Conservation (phyloP, 1,284 basidiomycete genomes). For the Bondarzewia mesenterica region DNA sequence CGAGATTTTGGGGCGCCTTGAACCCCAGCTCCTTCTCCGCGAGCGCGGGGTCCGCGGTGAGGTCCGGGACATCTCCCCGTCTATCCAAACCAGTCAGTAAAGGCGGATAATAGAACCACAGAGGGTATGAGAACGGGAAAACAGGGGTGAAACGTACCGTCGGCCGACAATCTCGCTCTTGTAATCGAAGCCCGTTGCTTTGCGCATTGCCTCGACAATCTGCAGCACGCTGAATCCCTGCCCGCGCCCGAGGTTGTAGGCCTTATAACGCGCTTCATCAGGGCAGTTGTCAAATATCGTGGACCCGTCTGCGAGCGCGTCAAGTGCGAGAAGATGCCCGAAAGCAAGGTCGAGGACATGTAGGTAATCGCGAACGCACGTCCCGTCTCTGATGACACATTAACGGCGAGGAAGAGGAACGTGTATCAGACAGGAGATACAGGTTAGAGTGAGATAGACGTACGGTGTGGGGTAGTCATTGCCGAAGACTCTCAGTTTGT, state of each 20-base stretch:
- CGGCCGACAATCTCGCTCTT: conserved; percentile 87
- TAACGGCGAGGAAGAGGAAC: conserved; percentile 2
- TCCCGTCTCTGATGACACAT: conserved; percentile 93
- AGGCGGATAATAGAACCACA: background rate
- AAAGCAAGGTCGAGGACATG: conserved; percentile 94
- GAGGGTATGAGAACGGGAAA: background rate
- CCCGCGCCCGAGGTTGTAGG: conserved; percentile 96
- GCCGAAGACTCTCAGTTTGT: conserved; percentile 88
- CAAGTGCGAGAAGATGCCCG: conserved; percentile 89
- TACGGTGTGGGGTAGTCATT: conserved; percentile 93
- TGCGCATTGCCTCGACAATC: conserved; percentile 94
- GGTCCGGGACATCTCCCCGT: conserved; percentile 91
- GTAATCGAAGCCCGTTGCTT: conserved; percentile 85
- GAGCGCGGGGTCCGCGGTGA: conserved; percentile 89
- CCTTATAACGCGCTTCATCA: conserved; percentile 66
- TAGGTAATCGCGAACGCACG: conserved; percentile 96
- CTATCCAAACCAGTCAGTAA: conserved; percentile 29
- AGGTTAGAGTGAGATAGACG: background rate
- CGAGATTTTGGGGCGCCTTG: conserved; percentile 73
- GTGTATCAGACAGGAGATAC: background rate
- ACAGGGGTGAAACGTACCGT: conserved; percentile 45
- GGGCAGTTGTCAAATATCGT: conserved; percentile 45
- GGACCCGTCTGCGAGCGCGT: conserved; percentile 68
- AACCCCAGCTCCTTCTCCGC: conserved; percentile 96
- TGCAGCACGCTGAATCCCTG: conserved; percentile 89